Percentiles rank a stretch among this genome's conserved stretches.
Conservation (phyloP, 768 basidiomycete genomes). For the Naganishia onofrii region DNA sequence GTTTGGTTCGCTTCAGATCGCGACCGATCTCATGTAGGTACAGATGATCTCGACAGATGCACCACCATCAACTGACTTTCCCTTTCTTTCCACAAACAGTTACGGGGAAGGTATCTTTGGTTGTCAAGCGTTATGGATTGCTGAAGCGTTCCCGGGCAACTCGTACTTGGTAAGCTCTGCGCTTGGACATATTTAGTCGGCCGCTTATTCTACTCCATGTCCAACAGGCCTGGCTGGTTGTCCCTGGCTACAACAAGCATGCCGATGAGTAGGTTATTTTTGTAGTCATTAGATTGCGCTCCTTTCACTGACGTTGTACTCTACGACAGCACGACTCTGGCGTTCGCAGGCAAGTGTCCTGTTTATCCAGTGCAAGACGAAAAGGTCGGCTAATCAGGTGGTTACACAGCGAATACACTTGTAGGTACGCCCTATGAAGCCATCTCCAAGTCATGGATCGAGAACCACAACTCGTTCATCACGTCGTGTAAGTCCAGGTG, state of each 20-base stretch:
- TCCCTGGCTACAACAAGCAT: not conserved
- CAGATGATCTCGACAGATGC: not conserved
- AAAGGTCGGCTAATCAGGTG: not conserved
- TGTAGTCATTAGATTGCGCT: not conserved
- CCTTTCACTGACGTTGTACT: not conserved
- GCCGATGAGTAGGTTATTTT: conserved; percentile 17
- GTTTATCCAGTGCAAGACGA: too few relatives aligned
- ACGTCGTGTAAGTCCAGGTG: not conserved
- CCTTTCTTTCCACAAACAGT: not conserved
- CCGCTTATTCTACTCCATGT: not conserved
- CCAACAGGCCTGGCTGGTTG: conserved; percentile 18
- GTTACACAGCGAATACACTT: not conserved
- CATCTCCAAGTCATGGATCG: conserved; percentile 1
- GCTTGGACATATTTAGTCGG: not conserved
- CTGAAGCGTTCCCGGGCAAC: conserved; percentile 18
- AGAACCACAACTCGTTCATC: conserved; percentile 23
- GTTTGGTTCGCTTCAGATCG: conserved; percentile 21
- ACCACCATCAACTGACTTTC: too few relatives aligned
- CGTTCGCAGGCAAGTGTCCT: not conserved
- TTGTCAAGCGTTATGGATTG: conserved; percentile 17
- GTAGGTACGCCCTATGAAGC: conserved; percentile 8
- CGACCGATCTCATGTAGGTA: conserved; percentile 19
- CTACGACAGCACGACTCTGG: not conserved
- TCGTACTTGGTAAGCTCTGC: conserved; percentile 6
- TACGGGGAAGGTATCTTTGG: conserved; percentile 26